These are phyloP conservation scores for Physcomitrium patens DNA, from an alignment of 225 moss, liverwort and hornwort genomes.

Conservation along the genomic window DNA sequence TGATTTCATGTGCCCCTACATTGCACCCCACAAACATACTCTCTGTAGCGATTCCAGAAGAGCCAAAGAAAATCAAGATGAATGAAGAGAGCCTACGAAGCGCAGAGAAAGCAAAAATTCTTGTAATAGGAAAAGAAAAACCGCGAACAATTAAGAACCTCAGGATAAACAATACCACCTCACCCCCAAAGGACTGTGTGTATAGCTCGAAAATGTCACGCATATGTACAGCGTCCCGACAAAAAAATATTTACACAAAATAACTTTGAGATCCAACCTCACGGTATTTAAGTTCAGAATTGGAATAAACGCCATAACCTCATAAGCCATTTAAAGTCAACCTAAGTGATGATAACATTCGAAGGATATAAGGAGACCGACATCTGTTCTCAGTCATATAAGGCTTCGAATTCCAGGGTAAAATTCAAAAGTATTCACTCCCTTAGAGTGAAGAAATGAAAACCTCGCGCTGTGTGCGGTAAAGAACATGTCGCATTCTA, in stretches of 20 bases:
- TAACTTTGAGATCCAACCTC: no score
- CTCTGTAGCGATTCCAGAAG: constrained; percentile 8
- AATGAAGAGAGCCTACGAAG: constrained; percentile 3
- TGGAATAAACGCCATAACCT: no score
- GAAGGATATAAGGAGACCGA: no score
- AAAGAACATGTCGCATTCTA: constrained; percentile 14
- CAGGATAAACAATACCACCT: not conserved
- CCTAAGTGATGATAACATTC: no score
- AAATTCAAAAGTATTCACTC: not conserved
- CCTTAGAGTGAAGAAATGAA: not conserved
- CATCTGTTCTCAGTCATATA: no score
- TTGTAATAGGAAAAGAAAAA: not conserved
- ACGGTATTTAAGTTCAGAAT: no score
- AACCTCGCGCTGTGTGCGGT: constrained; percentile 1
- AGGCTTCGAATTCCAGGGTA: no score
- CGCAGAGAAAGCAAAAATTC: not conserved
- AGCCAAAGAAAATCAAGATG: constrained; percentile 17
- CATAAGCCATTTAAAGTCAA: no score
- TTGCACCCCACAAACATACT: constrained; percentile 10
- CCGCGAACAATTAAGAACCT: constrained; percentile 1
- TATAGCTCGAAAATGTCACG: not conserved
- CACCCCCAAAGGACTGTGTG: no score
- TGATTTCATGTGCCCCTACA: not conserved
- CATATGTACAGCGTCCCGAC: not conserved
- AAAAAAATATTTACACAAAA: no score